phyloP scores from a whole-genome alignment of 768 basidiomycete genomes.

The Lactarius deliciosus region DNA sequence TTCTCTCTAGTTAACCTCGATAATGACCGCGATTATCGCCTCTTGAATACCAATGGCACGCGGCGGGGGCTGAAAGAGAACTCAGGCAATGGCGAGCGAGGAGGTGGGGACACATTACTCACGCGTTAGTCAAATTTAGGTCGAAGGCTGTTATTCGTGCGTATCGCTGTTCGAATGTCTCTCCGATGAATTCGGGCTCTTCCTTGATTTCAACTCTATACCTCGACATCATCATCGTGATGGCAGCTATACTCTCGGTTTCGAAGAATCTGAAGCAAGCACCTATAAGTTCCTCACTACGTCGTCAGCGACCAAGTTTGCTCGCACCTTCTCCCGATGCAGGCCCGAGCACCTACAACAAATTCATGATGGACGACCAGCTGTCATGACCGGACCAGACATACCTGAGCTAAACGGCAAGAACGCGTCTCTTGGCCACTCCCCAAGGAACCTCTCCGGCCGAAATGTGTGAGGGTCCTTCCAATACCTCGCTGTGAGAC shows the following conservation, averaged over 20 bases:
- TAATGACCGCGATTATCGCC: background rate
- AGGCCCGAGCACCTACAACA: slow-evolving; percentile 27
- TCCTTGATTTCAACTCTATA: slow-evolving; percentile 52
- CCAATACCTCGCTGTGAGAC: slow-evolving; percentile 52
- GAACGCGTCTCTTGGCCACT: slow-evolving; percentile 38
- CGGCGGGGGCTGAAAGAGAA: slow-evolving; percentile 21
- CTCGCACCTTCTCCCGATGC: slow-evolving; percentile 29
- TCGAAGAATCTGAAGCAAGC: slow-evolving; percentile 44
- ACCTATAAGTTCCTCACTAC: background rate
- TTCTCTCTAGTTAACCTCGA: background rate
- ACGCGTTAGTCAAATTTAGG: slow-evolving; percentile 11
- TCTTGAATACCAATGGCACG: slow-evolving; percentile 29
- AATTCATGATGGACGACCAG: background rate
- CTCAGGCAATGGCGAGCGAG: background rate
- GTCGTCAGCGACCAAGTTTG: background rate
- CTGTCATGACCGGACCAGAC: background rate
- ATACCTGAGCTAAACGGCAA: slow-evolving; percentile 35
- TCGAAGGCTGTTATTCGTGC: slow-evolving; percentile 23
- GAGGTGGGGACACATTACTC: no score
- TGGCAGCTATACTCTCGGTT: slow-evolving; percentile 47
- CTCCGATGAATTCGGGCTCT: slow-evolving; percentile 46
- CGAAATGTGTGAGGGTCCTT: slow-evolving; percentile 49
- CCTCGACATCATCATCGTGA: slow-evolving; percentile 46
- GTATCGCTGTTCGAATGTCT: slow-evolving; percentile 46
- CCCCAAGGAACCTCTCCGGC: slow-evolving; percentile 38